phyloP scores from a whole-genome alignment of 2,329 filamentous ascomycete species.

The Waltergamsia citrina region DNA sequence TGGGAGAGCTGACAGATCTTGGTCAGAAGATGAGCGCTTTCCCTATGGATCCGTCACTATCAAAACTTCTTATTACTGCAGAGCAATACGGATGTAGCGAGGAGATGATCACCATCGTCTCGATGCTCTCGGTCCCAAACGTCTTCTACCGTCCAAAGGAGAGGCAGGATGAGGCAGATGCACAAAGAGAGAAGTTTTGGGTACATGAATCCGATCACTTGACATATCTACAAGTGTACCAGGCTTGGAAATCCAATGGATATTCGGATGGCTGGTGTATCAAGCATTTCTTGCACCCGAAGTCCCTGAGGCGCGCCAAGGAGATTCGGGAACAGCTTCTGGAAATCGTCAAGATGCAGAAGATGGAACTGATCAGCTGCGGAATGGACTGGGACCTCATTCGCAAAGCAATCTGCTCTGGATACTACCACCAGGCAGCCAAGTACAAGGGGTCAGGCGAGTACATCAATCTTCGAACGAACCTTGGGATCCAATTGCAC shows the following conservation, averaged over 20 bases:
- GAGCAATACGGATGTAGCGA: constrained; percentile 88
- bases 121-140: constrained; percentile 92
- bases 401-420: constrained; percentile 91
- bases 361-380: constrained; percentile 79
- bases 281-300: constrained; percentile 91
- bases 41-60: constrained; percentile 93
- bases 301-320: constrained; percentile 80
- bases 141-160: constrained; percentile 98
- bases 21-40: constrained; percentile 94
- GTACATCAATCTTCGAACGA: constrained; percentile 93
- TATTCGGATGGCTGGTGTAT: constrained; percentile 87
- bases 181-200: constrained; percentile 95
- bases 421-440: constrained; percentile 96
- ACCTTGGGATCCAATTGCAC: constrained; percentile 87
- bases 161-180: constrained; percentile 90
- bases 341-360: constrained; percentile 91
- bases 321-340: constrained; percentile 90
- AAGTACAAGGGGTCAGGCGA: constrained; percentile 94
- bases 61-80: constrained; percentile 88
- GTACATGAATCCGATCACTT: constrained; percentile 96
- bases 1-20: constrained; percentile 81
- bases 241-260: constrained; percentile 88
- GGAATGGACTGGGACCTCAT: constrained; percentile 97
- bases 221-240: constrained; percentile 91
- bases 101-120: constrained; percentile 97